phyloP scores from a whole-genome alignment of 148 eudicot genomes.

The Beta vulgaris region DNA sequence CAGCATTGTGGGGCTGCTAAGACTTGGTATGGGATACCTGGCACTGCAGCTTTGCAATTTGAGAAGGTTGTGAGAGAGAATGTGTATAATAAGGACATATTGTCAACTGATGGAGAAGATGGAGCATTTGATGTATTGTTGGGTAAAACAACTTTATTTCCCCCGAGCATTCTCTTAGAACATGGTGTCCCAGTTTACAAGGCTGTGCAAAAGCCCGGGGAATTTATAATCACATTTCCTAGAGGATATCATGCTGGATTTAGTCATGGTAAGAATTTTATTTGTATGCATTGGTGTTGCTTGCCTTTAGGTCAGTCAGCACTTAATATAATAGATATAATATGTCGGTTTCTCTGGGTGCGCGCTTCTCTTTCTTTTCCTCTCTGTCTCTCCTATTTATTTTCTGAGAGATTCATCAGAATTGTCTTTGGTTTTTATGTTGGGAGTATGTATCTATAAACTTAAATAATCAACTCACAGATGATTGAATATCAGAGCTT shows the following conservation, averaged over 20 bases:
- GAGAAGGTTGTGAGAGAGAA: conserved; percentile 82
- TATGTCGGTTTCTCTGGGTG: neutral
- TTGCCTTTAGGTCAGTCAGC: neutral
- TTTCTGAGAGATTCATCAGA: neutral
- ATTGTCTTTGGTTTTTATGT: neutral
- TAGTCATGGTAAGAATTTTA: conserved; percentile 74
- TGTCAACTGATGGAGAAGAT: conserved; percentile 81
- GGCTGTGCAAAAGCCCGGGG: conserved; percentile 98
- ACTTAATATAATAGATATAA: neutral
- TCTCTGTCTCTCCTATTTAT: no score
- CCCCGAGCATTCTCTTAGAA: conserved; percentile 78
- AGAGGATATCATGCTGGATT: conserved; percentile 99
- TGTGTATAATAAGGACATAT: conserved; percentile 70
- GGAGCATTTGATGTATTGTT: conserved; percentile 93
- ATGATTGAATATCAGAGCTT: neutral
- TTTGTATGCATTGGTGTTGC: neutral
- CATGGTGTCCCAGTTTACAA: conserved; percentile 84
- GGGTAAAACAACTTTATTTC: conserved; percentile 94
- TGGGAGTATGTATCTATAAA: neutral
- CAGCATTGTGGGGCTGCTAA: conserved; percentile 99
- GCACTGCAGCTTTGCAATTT: conserved; percentile 84
- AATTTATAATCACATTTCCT: conserved; percentile 85
- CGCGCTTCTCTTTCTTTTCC: neutral
- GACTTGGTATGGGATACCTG: conserved; percentile 99
- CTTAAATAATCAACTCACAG: neutral